Conservation (phyloP, 371 early-diverging fungal genomes). For the Phascolomyces articulosus region DNA sequence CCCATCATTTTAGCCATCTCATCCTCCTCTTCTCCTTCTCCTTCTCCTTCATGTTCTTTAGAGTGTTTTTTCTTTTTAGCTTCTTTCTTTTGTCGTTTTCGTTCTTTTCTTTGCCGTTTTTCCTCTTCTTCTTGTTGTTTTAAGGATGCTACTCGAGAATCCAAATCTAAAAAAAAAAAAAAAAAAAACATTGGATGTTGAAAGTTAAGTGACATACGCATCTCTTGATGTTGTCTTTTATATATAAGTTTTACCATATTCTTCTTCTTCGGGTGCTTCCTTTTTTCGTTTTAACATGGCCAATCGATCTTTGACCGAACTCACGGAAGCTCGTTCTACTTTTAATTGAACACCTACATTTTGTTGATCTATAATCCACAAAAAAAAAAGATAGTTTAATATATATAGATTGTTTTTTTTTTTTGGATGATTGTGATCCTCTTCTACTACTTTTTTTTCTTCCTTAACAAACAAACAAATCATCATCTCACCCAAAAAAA, state of each 20-base stretch:
- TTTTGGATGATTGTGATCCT: too few relatives aligned
- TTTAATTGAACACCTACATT: conserved; percentile 77
- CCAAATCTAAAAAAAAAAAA: conserved; percentile 42
- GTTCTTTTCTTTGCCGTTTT: conserved; percentile 47
- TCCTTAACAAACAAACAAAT: too few relatives aligned
- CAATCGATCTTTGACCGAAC: conserved; percentile 57
- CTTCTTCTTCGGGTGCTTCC: conserved; percentile 48
- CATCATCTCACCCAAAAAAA: too few relatives aligned
- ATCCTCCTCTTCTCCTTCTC: conserved; percentile 27
- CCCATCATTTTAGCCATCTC: conserved; percentile 59
- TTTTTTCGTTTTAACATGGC: conserved; percentile 60
- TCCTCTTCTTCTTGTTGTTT: conserved; percentile 58
- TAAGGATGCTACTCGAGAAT: conserved; percentile 50
- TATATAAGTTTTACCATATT: conserved; percentile 48
- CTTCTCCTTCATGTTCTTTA: conserved; percentile 24
- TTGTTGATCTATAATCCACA: conserved; percentile 37
- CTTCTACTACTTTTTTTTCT: too few relatives aligned
- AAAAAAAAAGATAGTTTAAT: too few relatives aligned
- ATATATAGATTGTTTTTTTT: too few relatives aligned
- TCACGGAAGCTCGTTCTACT: conserved; percentile 65
- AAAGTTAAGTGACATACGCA: not conserved
- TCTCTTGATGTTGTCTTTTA: too few relatives aligned
- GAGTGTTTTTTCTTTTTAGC: conserved; percentile 40
- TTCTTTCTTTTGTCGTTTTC: conserved; percentile 56
- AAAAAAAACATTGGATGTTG: too few relatives aligned